phyloP scores from a whole-genome alignment of 768 basidiomycete genomes.

The Nevesoporus exiguus region DNA sequence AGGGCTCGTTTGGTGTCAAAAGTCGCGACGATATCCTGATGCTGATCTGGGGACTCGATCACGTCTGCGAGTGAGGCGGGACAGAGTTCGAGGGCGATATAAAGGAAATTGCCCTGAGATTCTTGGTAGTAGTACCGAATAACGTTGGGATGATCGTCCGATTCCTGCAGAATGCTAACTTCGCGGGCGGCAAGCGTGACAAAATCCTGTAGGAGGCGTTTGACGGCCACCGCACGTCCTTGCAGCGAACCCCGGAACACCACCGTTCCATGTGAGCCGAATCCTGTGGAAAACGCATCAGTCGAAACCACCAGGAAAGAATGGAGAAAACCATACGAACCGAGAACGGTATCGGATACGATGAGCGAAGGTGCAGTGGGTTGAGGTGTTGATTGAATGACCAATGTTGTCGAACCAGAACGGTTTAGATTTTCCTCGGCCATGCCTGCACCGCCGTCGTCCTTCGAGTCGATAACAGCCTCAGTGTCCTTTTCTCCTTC shows the following conservation, averaged over 20 bases:
- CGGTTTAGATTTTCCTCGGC: slow-evolving; percentile 17
- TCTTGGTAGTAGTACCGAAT: slow-evolving; percentile 99
- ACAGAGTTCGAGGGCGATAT: slow-evolving; percentile 95
- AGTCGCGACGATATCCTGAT: slow-evolving; percentile 69
- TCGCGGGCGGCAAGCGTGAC: slow-evolving; percentile 92
- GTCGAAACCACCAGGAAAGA: background rate
- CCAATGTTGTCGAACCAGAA: slow-evolving; percentile 12
- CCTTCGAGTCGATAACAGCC: slow-evolving; percentile 32
- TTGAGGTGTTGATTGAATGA: slow-evolving; percentile 26
- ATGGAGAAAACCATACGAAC: slow-evolving; percentile 38
- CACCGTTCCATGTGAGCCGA: slow-evolving; percentile 95
- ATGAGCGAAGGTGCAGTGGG: slow-evolving; percentile 47
- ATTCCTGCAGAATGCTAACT: slow-evolving; percentile 91
- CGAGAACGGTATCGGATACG: slow-evolving; percentile 73
- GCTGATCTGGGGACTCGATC: slow-evolving; percentile 73
- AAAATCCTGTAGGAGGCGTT: slow-evolving; percentile 92
- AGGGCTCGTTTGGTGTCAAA: slow-evolving; percentile 90
- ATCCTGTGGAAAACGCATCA: slow-evolving; percentile 50
- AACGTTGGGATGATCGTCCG: slow-evolving; percentile 98
- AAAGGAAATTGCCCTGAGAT: slow-evolving; percentile 87
- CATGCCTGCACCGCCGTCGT: slow-evolving; percentile 29
- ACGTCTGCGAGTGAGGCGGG: slow-evolving; percentile 87
- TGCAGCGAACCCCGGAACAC: slow-evolving; percentile 95
- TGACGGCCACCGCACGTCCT: slow-evolving; percentile 96
- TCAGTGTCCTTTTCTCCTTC: slow-evolving; percentile 28